Percentiles rank a stretch among this genome's conserved stretches.
phyloP scores from a whole-genome alignment of 2,329 filamentous ascomycete genomes.

The Penicillium sp. region DNA sequence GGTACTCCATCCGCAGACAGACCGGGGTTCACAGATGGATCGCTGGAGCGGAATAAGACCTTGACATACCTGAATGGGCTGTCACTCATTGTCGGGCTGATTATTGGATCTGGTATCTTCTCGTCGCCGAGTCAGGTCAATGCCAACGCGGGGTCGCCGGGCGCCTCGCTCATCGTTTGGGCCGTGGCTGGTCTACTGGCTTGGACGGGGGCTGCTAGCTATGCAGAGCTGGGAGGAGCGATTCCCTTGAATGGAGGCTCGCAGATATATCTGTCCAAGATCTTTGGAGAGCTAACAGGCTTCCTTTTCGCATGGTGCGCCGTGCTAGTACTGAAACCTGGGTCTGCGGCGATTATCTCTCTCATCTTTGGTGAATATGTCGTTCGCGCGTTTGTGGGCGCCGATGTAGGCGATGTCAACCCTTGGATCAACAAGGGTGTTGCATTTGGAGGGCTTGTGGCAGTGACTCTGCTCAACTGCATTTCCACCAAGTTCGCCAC shows the following conservation, averaged over 20 bases:
- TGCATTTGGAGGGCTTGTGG: constrained; percentile 69
- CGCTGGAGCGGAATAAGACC: constrained; percentile 91
- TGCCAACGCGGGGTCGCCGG: constrained; percentile 83
- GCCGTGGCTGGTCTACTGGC: constrained; percentile 83
- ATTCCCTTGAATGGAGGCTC: constrained; percentile 94
- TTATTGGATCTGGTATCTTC: constrained; percentile 96
- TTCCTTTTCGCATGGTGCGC: constrained; percentile 98
- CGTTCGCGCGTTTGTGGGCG: constrained; percentile 80
- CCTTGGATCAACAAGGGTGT: constrained; percentile 89
- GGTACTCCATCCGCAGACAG: constrained; percentile 67
- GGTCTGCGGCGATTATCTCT: constrained; percentile 86
- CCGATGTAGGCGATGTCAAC: constrained; percentile 77
- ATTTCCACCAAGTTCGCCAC: constrained; percentile 86
- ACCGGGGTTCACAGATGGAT: constrained; percentile 59
- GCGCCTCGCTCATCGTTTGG: constrained; percentile 89
- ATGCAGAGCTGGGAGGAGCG: constrained; percentile 90
- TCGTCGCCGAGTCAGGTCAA: constrained; percentile 92
- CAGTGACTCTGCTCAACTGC: constrained; percentile 84
- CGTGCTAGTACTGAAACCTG: constrained; percentile 89
- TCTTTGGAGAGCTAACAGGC: constrained; percentile 87
- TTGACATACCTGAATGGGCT: constrained; percentile 92
- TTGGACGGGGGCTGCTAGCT: constrained; percentile 94
- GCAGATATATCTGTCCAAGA: constrained; percentile 92
- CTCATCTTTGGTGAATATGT: constrained; percentile 99
- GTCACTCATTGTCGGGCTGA: constrained; percentile 84